phyloP scores from a whole-genome alignment of 1,139 yeast species.

The Geotrichum klebahnii region DNA sequence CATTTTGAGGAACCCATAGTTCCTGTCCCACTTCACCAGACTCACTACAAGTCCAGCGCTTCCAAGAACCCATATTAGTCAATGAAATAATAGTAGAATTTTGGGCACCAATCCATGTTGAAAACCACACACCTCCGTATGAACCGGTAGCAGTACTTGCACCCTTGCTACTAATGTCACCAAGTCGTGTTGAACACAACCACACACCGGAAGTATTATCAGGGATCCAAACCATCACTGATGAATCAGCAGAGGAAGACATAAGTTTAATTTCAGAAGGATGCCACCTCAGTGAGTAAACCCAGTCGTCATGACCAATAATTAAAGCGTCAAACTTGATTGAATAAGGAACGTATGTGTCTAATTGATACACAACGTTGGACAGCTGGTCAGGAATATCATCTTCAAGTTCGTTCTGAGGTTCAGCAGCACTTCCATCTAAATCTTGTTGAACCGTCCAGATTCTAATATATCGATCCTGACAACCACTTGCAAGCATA shows the following conservation, averaged over 20 bases:
- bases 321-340: slow-evolving; percentile 85
- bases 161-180: slow-evolving; percentile 91
- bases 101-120: slow-evolving; percentile 63
- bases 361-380: slow-evolving; percentile 33
- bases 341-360: slow-evolving; percentile 43
- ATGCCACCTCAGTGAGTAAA: slow-evolving; percentile 80
- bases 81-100: slow-evolving; percentile 68
- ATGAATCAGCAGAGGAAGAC: slow-evolving; percentile 90
- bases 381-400: slow-evolving; percentile 24
- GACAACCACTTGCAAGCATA: slow-evolving; percentile 79
- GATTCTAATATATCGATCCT: slow-evolving; percentile 80
- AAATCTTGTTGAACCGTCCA: slow-evolving; percentile 71
- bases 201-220: slow-evolving; percentile 85
- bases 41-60: slow-evolving; percentile 52
- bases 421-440: slow-evolving; percentile 24
- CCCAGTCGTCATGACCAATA: slow-evolving; percentile 99
- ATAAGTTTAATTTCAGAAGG: slow-evolving; percentile 50
- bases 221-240: slow-evolving; percentile 94
- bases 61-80: slow-evolving; percentile 79
- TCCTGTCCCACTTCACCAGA: slow-evolving; percentile 6
- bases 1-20: slow-evolving; percentile 54
- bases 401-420: slow-evolving; percentile 22
- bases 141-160: slow-evolving; percentile 98
- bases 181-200: slow-evolving; percentile 76
- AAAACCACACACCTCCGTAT: slow-evolving; percentile 94